Conservation (phyloP, 2,329 filamentous ascomycete genomes). For the Apiospora marii region DNA sequence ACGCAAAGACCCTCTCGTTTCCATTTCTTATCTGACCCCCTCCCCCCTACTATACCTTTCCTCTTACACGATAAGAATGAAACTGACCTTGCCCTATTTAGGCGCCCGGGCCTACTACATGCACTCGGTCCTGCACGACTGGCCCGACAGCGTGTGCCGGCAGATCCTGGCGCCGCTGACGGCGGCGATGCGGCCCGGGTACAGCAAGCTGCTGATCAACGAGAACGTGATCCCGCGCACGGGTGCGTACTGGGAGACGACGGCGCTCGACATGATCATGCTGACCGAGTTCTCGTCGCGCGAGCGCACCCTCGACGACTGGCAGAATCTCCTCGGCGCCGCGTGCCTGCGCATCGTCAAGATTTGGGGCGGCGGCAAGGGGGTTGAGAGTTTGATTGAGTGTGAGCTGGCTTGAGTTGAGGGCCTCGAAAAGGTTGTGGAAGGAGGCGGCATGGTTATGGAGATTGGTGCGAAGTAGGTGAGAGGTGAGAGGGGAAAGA, state of each 20-base stretch:
- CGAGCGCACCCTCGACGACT: conserved; percentile 24
- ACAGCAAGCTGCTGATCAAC: conserved; percentile 50
- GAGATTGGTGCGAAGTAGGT: neutral
- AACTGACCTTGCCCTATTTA: neutral
- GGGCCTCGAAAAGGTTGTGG: neutral
- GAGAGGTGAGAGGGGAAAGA: too few relatives aligned
- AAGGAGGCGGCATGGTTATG: neutral
- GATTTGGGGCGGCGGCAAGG: neutral
- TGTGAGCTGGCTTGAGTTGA: conserved; percentile 19
- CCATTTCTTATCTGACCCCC: neutral
- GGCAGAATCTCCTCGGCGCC: neutral
- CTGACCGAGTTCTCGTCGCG: conserved; percentile 9
- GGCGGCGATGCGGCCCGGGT: conserved; percentile 61
- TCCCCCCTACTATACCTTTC: too few relatives aligned
- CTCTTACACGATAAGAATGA: too few relatives aligned
- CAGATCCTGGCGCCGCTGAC: conserved; percentile 49
- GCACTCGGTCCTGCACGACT: conserved; percentile 49
- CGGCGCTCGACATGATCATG: conserved; percentile 23
- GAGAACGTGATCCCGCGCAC: conserved; percentile 24
- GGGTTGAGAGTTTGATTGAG: conserved; percentile 25
- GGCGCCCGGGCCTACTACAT: conserved; percentile 44
- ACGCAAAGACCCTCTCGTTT: neutral
- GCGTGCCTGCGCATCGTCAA: conserved; percentile 15
- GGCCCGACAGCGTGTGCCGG: conserved; percentile 43
- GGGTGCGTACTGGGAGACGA: conserved; percentile 15